Base-by-base conservation (phyloP, 2,329 filamentous ascomycete species). In the Xenosphaeropsis pyriputrescens region DNA sequence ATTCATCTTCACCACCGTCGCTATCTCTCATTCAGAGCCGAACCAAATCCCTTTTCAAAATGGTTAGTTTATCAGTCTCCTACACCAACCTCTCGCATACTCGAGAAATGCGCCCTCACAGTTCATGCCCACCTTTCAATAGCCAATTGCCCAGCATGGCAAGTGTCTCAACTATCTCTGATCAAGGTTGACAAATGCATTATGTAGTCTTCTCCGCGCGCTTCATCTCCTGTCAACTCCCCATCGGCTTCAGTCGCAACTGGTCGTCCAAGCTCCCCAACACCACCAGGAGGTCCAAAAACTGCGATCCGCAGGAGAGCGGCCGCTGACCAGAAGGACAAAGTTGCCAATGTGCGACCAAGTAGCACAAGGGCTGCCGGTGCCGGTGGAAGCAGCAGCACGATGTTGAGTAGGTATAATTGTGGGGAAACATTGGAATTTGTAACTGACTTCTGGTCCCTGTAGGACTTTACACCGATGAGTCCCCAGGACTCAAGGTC, bases 241-340 rank as follows among this genome's bases (percentile, higher is more conserved):
- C 57, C 62, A 46, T 60, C 60, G 45, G 58, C 65, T 47, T 67
- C 70, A 48, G 68, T 69, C 49, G 68, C 74, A 49, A 72, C 72
- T 41, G 84, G 82, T 61, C 85, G 89, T 47, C 79, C 85, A 40
- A 80, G 84, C 19, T 94, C 89, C 36, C 88, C 89, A 43, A 79
- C 85, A 53, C 81, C 86, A 45, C 91, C 91, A 18, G 91, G 91
- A 48, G 91, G 91, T 51, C 86, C 91, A 54, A 86, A 91, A 59
- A 93, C 89, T 49, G 89, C 86, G 44, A 93, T 98, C 65, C 79
- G 91, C 61, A 80, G 91, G 60, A 85, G 91, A 59, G 89, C 91
- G 32, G 91, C 91, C 19, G 89, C 89, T 53, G 91, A 96, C 61
- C 84, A 94, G 67, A 94, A 94, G 64, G 91, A 96, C 65, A 91